Percentiles rank a stretch among this genome's conserved stretches.
Conservation (phyloP, 2,329 filamentous ascomycete genomes). For the Rosellinia necatrix region DNA sequence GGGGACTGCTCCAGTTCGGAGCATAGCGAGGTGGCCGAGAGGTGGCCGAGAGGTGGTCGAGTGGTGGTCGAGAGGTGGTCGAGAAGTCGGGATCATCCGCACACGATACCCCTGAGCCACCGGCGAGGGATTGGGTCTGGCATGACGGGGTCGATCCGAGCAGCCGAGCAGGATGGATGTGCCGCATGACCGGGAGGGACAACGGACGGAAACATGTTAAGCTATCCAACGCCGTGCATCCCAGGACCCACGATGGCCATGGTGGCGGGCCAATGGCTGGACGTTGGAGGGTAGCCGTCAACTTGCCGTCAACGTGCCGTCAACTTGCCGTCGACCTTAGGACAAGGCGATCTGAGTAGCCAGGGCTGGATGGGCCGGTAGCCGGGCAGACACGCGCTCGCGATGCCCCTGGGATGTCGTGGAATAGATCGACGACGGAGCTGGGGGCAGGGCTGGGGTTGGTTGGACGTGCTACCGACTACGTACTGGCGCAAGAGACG, state of each 20-base stretch:
- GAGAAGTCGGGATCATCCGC: not conserved
- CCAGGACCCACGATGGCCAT: slow-evolving; percentile 1
- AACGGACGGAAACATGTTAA: slow-evolving; percentile 19
- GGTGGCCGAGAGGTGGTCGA: too few relatives aligned
- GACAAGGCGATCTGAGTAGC: not conserved
- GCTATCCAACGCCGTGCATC: not conserved
- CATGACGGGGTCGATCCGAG: slow-evolving; percentile 4
- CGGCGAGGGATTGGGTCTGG: slow-evolving; percentile 7
- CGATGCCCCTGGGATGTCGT: not conserved
- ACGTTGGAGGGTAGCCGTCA: too few relatives aligned
- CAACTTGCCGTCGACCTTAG: too few relatives aligned
- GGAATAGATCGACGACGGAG: slow-evolving; percentile 18
- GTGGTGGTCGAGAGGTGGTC: too few relatives aligned
- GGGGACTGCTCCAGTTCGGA: not conserved
- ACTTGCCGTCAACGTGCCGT: too few relatives aligned
- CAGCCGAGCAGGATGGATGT: not conserved
- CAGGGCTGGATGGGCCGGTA: too few relatives aligned
- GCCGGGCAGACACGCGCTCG: not conserved
- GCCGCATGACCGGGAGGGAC: not conserved
- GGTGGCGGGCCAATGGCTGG: not conserved
- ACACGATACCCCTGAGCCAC: slow-evolving; percentile 6
- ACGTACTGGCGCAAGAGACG: slow-evolving; percentile 6
- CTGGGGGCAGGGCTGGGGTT: slow-evolving; percentile 13
- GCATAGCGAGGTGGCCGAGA: too few relatives aligned
- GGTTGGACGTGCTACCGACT: too few relatives aligned